Conservation (phyloP, 352 stramenopile species). For the Pythium inflatum region DNA sequence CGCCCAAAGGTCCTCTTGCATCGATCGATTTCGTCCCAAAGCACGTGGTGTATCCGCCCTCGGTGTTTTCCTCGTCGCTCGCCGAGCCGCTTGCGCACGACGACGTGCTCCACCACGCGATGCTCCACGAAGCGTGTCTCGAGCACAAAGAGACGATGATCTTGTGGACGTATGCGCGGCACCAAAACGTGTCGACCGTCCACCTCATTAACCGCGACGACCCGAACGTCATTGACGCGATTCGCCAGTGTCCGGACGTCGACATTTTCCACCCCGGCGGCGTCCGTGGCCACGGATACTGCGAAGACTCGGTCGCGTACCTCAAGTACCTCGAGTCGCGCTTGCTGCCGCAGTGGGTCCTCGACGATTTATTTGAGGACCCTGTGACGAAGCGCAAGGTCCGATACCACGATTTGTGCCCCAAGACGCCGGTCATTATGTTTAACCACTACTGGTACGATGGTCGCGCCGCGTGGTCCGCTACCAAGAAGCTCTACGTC, state of each 20-base stretch:
- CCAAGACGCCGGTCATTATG: slow-evolving; percentile 35
- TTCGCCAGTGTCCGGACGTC: slow-evolving; percentile 64
- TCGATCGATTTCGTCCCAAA: too few relatives aligned
- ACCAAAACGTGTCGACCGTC: neutral
- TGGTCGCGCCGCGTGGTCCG: slow-evolving; percentile 26
- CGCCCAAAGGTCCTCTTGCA: too few relatives aligned
- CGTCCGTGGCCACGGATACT: slow-evolving; percentile 62
- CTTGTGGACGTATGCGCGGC: slow-evolving; percentile 43
- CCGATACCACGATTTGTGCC: slow-evolving; percentile 46
- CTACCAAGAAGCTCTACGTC: slow-evolving; percentile 37
- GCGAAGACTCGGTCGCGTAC: slow-evolving; percentile 68
- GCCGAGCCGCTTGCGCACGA: slow-evolving; percentile 13
- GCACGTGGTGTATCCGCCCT: too few relatives aligned
- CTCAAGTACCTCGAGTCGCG: slow-evolving; percentile 45
- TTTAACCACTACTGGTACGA: slow-evolving; percentile 49
- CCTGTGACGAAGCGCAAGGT: slow-evolving; percentile 12
- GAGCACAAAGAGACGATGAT: slow-evolving; percentile 52
- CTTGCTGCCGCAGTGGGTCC: slow-evolving; percentile 42
- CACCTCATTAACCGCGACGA: slow-evolving; percentile 30
- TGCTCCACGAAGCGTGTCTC: slow-evolving; percentile 56
- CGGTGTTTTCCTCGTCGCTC: slow-evolving; percentile 29
- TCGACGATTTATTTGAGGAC: slow-evolving; percentile 33
- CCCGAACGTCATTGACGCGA: slow-evolving; percentile 42
- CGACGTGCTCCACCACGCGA: slow-evolving; percentile 55
- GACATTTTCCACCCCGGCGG: slow-evolving; percentile 61